Conservation (phyloP, 371 early-diverging fungal species). For the Batkoa obscura region DNA sequence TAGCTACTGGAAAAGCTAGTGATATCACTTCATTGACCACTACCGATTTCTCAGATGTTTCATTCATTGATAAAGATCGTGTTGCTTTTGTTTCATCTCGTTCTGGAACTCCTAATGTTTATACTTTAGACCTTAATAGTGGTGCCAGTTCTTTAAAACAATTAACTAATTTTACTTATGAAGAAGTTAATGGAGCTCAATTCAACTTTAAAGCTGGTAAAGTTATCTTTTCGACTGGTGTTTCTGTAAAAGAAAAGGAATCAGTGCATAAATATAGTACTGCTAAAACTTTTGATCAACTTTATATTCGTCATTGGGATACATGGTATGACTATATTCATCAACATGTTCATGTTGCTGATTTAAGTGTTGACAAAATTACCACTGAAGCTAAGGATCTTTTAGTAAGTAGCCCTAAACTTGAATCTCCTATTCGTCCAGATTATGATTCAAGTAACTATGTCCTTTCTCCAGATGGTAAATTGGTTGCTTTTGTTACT, state of each 20-base stretch:
- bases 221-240: slow-evolving; percentile 30
- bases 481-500: slow-evolving; percentile 44
- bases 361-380: slow-evolving; percentile 10
- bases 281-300: slow-evolving; percentile 28
- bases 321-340: slow-evolving; percentile 23
- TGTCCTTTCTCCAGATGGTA: slow-evolving; percentile 31
- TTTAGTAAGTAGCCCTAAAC: slow-evolving; percentile 11
- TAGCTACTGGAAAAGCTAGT: slow-evolving; percentile 11
- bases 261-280: slow-evolving; percentile 13
- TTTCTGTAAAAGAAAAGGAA: slow-evolving; percentile 18
- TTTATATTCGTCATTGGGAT: slow-evolving; percentile 62
- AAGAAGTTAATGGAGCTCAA: slow-evolving; percentile 19
- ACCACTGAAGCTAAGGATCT: slow-evolving; percentile 25
- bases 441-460: slow-evolving; percentile 34
- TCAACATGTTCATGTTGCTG: slow-evolving; percentile 14
- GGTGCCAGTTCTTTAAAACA: slow-evolving; percentile 16
- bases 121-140: slow-evolving; percentile 19
- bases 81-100: slow-evolving; percentile 26
- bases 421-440: slow-evolving; percentile 28
- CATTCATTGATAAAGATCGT: slow-evolving; percentile 27
- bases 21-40: slow-evolving; percentile 14
- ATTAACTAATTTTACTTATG: slow-evolving; percentile 26
- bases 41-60: slow-evolving; percentile 19
- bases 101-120: slow-evolving; percentile 23
- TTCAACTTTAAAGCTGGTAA: slow-evolving; percentile 18